phyloP scores from a whole-genome alignment of 495 filamentous ascomycete genomes.

The Annulohypoxylon maeteangense region DNA sequence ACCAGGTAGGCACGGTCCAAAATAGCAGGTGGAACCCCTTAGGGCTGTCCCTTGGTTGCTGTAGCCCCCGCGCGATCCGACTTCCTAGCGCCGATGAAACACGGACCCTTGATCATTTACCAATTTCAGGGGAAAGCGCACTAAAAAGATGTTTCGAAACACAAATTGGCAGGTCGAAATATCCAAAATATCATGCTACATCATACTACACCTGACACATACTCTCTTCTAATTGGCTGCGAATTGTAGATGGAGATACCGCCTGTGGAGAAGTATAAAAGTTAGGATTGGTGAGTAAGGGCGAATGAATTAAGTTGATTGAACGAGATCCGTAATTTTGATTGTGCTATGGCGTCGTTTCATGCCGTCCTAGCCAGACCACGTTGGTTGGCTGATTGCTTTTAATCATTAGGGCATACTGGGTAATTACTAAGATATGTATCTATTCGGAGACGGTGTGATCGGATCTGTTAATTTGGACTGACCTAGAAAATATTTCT shows the following conservation, averaged over 20 bases:
- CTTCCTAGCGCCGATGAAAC: slow-evolving; percentile 36
- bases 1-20: slow-evolving; percentile 2
- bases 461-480: slow-evolving; percentile 1
- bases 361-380: slow-evolving; percentile 12
- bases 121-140: slow-evolving; percentile 7
- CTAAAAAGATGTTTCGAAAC: slow-evolving; percentile 32
- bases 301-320: slow-evolving; percentile 10
- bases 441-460: not conserved
- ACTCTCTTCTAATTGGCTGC: slow-evolving; percentile 8
- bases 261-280: not conserved
- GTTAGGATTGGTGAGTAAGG: not conserved
- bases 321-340: slow-evolving; percentile 38
- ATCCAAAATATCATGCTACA: not conserved
- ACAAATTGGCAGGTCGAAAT: not conserved
- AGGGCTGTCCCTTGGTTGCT: slow-evolving; percentile 3
- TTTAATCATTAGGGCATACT: not conserved
- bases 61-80: slow-evolving; percentile 28
- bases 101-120: slow-evolving; percentile 18
- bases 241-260: slow-evolving; percentile 16
- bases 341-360: slow-evolving; percentile 32
- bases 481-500: not conserved
- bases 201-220: not conserved
- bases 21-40: slow-evolving; percentile 33
- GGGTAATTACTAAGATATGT: not conserved
- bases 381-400: slow-evolving; percentile 14